Percentiles rank a stretch among this genome's conserved stretches.
These are phyloP conservation scores for Hippophae rhamnoides DNA, from an alignment of 306 rosid genomes.

Conservation along the genomic window DNA sequence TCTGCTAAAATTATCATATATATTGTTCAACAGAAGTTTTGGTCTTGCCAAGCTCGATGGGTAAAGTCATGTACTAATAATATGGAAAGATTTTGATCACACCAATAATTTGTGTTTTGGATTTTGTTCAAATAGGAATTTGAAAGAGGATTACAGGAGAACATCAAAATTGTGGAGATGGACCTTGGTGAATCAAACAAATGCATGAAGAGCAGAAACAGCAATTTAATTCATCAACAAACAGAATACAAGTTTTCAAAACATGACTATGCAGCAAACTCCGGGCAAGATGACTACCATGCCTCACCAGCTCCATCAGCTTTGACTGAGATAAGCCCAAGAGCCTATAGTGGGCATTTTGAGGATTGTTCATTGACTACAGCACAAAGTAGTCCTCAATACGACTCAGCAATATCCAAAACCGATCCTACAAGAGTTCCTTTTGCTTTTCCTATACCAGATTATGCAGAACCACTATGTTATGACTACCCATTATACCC, in stretches of 20 bases:
- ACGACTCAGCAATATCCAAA: conserved; percentile 45
- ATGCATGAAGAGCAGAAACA: conserved; percentile 41
- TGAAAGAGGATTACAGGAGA: conserved; percentile 45
- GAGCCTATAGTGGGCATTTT: conserved; percentile 59
- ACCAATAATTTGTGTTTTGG: conserved; percentile 9
- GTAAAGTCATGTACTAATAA: too few species aligned
- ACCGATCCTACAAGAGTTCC: conserved; percentile 38
- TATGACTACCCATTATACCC: conserved; percentile 63
- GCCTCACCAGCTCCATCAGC: conserved; percentile 62
- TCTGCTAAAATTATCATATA: too few species aligned
- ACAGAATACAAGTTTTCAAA: conserved; percentile 27
- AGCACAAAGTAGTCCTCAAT: conserved; percentile 66
- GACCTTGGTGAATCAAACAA: conserved; percentile 50
- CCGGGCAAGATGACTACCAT: conserved; percentile 45
- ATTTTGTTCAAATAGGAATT: conserved; percentile 38
- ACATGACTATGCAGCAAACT: conserved; percentile 21
- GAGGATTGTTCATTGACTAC: conserved; percentile 55
- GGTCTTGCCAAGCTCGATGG: too few species aligned
- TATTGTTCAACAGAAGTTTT: too few species aligned
- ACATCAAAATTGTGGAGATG: conserved; percentile 91
- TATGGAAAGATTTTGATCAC: not conserved
- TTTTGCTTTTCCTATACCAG: conserved; percentile 53
- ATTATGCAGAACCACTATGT: conserved; percentile 43
- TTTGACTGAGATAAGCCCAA: conserved; percentile 55
- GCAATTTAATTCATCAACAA: conserved; percentile 31